A percentile compares a stretch with the other conserved stretches of the same genome.
These are phyloP conservation scores for Aspergillus jensenii DNA, from an alignment of 2,329 filamentous ascomycete genomes.

Conservation along the genomic window DNA sequence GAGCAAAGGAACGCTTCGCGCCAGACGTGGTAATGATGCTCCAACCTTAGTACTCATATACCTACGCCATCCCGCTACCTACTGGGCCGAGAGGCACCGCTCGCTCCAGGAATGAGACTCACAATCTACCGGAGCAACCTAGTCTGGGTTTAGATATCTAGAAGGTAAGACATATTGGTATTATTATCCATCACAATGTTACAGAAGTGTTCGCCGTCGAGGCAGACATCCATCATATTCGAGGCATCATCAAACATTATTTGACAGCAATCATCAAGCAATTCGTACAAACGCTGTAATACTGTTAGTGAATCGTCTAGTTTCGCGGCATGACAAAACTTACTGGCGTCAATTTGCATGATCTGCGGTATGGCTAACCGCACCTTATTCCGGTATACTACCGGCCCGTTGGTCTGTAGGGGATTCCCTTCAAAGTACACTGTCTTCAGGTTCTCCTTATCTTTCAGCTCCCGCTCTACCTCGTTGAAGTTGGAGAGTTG, in stretches of 20 bases:
- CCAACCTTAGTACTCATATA: background rate
- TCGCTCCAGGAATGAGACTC: background rate
- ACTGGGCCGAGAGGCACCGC: background rate
- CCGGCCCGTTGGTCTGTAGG: conserved; percentile 74
- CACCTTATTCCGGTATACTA: conserved; percentile 92
- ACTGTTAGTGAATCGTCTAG: background rate
- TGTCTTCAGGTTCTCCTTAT: conserved; percentile 78
- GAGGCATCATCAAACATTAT: background rate
- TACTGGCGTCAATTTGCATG: conserved; percentile 94
- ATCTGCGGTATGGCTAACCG: conserved; percentile 82
- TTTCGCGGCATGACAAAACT: background rate
- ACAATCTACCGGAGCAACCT: background rate
- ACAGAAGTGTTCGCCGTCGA: background rate
- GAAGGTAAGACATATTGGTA: background rate
- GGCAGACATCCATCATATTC: background rate
- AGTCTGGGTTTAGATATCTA: background rate
- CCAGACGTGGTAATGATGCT: background rate
- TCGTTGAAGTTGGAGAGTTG: conserved; percentile 76
- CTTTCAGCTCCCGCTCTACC: conserved; percentile 70
- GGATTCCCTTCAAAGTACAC: conserved; percentile 98
- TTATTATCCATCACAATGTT: background rate
- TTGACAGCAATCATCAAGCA: background rate
- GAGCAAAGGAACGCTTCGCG: background rate
- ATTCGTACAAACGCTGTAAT: conserved; percentile 13
- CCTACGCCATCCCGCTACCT: too few relatives aligned